Evolutionary conservation across 2,329 filamentous ascomycete species (phyloP).

Genomic region (Cladosporium sphaerospermum): DNA sequence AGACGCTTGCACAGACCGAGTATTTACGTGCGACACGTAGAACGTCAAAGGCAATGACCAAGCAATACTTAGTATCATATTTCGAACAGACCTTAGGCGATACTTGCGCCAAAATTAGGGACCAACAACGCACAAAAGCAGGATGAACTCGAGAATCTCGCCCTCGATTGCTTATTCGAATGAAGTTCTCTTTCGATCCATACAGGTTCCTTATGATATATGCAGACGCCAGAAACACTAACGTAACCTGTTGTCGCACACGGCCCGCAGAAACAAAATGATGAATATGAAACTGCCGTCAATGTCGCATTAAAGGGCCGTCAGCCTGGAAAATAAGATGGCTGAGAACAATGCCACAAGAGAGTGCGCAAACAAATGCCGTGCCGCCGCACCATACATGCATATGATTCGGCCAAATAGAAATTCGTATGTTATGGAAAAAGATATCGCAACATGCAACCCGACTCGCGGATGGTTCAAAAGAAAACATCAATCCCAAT

Average conservation of each 20-base stretch:
- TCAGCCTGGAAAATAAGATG: not conserved
- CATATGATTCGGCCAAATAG: not conserved
- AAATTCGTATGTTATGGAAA: not conserved
- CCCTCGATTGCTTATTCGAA: no score
- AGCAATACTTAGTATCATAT: no score
- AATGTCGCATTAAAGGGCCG: slow-evolving; percentile 4
- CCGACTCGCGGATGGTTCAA: not conserved
- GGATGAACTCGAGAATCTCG: no score
- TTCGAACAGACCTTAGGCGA: no score
- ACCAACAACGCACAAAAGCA: no score
- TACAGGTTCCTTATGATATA: no score
- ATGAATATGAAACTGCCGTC: slow-evolving; percentile 1
- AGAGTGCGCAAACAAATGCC: not conserved
- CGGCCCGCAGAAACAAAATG: not conserved
- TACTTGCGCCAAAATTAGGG: no score
- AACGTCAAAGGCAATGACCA: no score
- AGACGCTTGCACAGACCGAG: no score
- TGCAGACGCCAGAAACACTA: no score
- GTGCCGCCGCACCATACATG: not conserved
- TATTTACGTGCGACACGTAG: no score
- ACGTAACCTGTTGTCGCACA: not conserved
- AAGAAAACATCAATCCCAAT: not conserved
- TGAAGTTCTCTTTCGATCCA: no score
- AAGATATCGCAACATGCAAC: not conserved
- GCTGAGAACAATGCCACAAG: not conserved